Conservation (phyloP, 345 rosid genomes). For the Orychophragmus violaceus region DNA sequence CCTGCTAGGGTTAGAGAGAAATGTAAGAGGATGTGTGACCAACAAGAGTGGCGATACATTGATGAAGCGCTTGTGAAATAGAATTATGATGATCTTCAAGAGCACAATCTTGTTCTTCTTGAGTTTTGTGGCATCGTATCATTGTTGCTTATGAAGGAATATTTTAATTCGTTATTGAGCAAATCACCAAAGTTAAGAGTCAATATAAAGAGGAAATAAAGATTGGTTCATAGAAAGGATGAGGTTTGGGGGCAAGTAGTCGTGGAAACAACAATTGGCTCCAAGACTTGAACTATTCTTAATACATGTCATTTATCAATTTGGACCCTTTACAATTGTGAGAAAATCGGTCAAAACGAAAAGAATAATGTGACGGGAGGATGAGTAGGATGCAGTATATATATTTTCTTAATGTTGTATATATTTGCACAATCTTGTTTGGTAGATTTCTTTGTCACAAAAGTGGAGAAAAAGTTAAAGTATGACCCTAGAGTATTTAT, state of each 20-base stretch:
- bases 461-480: slow-evolving; percentile 19
- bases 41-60: slow-evolving; percentile 54
- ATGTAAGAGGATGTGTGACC: slow-evolving; percentile 54
- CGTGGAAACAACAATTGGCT: slow-evolving; percentile 31
- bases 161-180: not conserved
- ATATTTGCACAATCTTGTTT: slow-evolving; percentile 10
- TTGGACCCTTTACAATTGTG: slow-evolving; percentile 7
- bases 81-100: slow-evolving; percentile 6
- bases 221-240: not conserved
- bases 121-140: not conserved
- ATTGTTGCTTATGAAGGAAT: slow-evolving; percentile 16
- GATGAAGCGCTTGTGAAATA: slow-evolving; percentile 25
- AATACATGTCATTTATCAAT: slow-evolving; percentile 5
- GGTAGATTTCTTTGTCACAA: slow-evolving; percentile 23
- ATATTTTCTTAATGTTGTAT: not conserved
- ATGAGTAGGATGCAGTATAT: slow-evolving; percentile 24
- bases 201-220: slow-evolving; percentile 1
- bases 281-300: slow-evolving; percentile 22
- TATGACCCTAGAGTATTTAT: slow-evolving; percentile 9
- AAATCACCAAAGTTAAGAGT: slow-evolving; percentile 1
- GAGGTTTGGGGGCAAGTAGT: slow-evolving; percentile 11
- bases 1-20: slow-evolving; percentile 60
- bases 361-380: slow-evolving; percentile 22
- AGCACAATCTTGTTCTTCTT: not conserved
- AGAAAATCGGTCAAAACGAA: slow-evolving; percentile 18